Conservation (phyloP, 202 grass and related monocot species). For the Hordeum pubiflorum region DNA sequence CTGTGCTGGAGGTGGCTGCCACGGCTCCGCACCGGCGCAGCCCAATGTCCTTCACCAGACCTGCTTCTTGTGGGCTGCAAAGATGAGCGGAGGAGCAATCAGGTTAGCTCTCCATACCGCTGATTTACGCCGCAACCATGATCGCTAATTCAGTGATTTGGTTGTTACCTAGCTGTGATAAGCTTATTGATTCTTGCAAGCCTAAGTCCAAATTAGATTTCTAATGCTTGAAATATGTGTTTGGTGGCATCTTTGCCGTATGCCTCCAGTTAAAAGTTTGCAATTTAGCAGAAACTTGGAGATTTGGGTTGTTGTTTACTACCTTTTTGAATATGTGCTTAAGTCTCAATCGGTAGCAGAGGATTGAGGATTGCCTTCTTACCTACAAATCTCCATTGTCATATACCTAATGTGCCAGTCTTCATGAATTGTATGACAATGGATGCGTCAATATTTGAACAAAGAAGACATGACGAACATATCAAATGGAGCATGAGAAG, state of each 20-base stretch:
- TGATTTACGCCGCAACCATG: neutral
- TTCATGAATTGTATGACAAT: neutral
- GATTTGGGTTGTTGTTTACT: neutral
- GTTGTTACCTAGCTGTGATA: neutral
- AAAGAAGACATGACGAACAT: neutral
- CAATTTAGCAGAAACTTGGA: neutral
- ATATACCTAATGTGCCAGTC: neutral
- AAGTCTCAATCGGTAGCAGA: neutral
- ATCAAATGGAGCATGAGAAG: neutral
- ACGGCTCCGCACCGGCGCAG: neutral
- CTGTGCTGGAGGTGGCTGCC: neutral
- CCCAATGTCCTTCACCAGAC: neutral
- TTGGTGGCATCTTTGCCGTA: neutral
- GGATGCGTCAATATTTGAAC: neutral
- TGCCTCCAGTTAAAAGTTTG: neutral
- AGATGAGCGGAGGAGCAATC: neutral
- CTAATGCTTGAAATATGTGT: neutral
- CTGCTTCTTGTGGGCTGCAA: neutral
- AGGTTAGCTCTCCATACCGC: conserved; percentile 6
- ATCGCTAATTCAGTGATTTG: neutral
- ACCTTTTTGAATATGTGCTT: neutral
- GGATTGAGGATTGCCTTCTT: neutral
- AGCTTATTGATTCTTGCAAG: neutral
- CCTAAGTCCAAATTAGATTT: neutral
- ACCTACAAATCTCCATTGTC: neutral